Percentiles rank a stretch among this genome's conserved stretches.
These are phyloP conservation scores for Parastagonospora nodorum DNA, from an alignment of 2,329 filamentous ascomycete genomes.

Conservation along the genomic window DNA sequence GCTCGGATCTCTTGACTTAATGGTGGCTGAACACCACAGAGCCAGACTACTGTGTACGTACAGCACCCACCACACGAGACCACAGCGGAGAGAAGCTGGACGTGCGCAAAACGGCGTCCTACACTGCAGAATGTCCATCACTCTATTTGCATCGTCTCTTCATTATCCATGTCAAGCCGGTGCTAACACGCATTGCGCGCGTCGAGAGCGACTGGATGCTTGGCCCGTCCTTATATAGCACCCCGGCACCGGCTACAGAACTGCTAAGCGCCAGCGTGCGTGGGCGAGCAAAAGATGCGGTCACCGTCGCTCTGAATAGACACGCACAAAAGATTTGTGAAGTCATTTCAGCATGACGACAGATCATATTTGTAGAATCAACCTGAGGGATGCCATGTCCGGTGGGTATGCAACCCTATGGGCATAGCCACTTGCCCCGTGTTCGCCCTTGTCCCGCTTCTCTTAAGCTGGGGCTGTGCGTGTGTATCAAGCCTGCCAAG, in stretches of 20 bases:
- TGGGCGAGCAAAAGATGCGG: constrained; percentile 15
- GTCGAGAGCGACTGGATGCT: constrained; percentile 16
- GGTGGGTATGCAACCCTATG: constrained; percentile 12
- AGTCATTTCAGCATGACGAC: constrained; percentile 4
- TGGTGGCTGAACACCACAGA: constrained; percentile 11
- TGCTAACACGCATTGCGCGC: constrained; percentile 9
- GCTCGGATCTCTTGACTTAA: constrained; percentile 5
- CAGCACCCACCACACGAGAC: not conserved
- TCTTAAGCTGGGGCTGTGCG: constrained; percentile 42
- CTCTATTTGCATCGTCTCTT: not conserved
- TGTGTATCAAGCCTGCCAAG: constrained; percentile 36
- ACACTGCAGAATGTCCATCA: not conserved
- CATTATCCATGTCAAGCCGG: constrained; percentile 1
- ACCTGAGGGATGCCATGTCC: constrained; percentile 6
- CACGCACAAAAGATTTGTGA: constrained; percentile 1
- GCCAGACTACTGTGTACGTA: too few species aligned
- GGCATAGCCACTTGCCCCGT: constrained; percentile 33
- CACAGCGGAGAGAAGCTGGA: too few species aligned
- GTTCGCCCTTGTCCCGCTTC: constrained; percentile 25
- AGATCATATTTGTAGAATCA: constrained; percentile 5
- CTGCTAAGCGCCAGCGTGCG: constrained; percentile 37
- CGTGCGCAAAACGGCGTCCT: not conserved
- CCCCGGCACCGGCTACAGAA: constrained; percentile 24
- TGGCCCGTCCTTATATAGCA: constrained; percentile 36
- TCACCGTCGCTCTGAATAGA: constrained; percentile 7